These are phyloP conservation scores for Backusella westeae DNA, from an alignment of 192 early-diverging fungal genomes.

Conservation along the genomic window DNA sequence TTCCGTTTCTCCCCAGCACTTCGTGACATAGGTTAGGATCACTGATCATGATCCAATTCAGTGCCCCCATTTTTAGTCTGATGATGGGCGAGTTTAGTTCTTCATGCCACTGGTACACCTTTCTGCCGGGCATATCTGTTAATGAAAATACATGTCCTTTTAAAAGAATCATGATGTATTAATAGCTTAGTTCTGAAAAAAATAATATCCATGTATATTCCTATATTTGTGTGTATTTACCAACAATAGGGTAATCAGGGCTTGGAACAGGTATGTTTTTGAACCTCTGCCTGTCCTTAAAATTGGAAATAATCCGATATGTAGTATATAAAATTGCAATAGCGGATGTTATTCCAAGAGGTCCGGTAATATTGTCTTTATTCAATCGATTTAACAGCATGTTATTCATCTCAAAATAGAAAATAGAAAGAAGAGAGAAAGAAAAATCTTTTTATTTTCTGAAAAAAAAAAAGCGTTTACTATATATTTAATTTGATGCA, in stretches of 20 bases:
- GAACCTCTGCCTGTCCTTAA: not conserved
- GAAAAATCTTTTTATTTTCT: too few relatives aligned
- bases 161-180: not conserved
- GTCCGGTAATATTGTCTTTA: not conserved
- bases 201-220: not conserved
- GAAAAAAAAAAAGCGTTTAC: too few relatives aligned
- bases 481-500: too few relatives aligned
- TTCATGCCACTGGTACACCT: not conserved
- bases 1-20: not conserved
- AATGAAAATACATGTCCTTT: slow-evolving; percentile 2
- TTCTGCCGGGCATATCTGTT: not conserved
- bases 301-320: not conserved
- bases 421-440: too few relatives aligned
- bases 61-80: not conserved
- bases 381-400: not conserved
- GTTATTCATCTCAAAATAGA: too few relatives aligned
- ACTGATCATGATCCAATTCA: slow-evolving; percentile 13
- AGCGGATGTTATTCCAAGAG: not conserved
- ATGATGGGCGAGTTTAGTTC: not conserved
- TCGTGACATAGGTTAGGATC: not conserved
- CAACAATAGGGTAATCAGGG: not conserved
- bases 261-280: slow-evolving; percentile 5
- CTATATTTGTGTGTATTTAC: not conserved
- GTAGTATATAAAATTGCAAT: not conserved
- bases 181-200: not conserved